Conservation (phyloP, 2,329 filamentous ascomycete genomes). For the Proliferodiscus dingleyae region DNA sequence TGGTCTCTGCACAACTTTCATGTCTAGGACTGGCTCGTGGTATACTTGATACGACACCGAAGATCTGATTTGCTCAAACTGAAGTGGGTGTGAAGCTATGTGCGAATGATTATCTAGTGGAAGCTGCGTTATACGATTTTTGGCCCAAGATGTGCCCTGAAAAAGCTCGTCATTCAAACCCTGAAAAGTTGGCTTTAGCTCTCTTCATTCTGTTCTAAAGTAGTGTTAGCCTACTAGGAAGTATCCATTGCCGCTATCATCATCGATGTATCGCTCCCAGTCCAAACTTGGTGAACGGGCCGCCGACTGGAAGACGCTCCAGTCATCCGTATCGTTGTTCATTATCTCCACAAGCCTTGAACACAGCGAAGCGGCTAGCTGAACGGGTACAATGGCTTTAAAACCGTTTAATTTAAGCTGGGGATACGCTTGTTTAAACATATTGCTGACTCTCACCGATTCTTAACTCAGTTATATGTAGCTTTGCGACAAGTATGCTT, state of each 20-base stretch:
- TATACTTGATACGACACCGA: slow-evolving; percentile 11
- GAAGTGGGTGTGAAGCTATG: slow-evolving; percentile 10
- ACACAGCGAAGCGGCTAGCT: slow-evolving; percentile 20
- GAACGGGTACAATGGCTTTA: slow-evolving; percentile 25
- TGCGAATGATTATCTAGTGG: slow-evolving; percentile 10
- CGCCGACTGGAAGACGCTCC: slow-evolving; percentile 22
- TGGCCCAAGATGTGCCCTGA: slow-evolving; percentile 12
- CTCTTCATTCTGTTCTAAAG: neutral
- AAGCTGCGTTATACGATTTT: slow-evolving; percentile 3
- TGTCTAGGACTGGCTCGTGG: slow-evolving; percentile 9
- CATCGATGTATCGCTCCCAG: slow-evolving; percentile 24
- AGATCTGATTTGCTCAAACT: slow-evolving; percentile 8
- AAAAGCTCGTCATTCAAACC: slow-evolving; percentile 18
- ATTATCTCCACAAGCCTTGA: slow-evolving; percentile 28
- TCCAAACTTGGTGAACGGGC: slow-evolving; percentile 10
- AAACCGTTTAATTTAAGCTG: slow-evolving; percentile 26
- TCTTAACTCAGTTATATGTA: slow-evolving; percentile 17
- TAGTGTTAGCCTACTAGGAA: slow-evolving; percentile 15
- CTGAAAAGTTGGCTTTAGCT: slow-evolving; percentile 19
- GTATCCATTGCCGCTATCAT: slow-evolving; percentile 20
- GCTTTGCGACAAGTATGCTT: slow-evolving; percentile 20
- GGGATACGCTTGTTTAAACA: slow-evolving; percentile 30
- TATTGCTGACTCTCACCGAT: slow-evolving; percentile 29
- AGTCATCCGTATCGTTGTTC: slow-evolving; percentile 28
- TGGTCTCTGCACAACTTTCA: slow-evolving; percentile 13